A percentile compares a stretch with the other conserved stretches of the same genome.
Evolutionary conservation across 305 asterid species (phyloP).

Genomic region (Solanum hybrid): DNA sequence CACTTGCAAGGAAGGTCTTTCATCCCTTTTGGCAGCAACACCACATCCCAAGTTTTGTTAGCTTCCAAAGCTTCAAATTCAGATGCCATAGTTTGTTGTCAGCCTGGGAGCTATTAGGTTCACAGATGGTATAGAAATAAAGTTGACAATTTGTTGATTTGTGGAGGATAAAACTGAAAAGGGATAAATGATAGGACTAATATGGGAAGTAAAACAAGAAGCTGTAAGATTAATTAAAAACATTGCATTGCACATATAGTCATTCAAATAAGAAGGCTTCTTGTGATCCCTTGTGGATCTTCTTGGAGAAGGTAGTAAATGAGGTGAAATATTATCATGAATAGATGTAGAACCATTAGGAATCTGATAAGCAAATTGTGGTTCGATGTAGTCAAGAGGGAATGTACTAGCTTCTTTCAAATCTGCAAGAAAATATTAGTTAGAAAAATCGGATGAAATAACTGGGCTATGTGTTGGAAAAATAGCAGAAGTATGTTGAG

Average conservation of each 20-base stretch:
- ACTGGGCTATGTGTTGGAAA: not conserved
- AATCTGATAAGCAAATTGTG: not conserved
- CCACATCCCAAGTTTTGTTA: not conserved
- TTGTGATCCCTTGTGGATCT: not conserved
- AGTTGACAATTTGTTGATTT: not conserved
- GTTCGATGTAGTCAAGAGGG: not conserved
- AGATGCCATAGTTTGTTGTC: not conserved
- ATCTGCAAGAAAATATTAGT: not conserved
- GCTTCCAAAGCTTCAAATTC: not conserved
- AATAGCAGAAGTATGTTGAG: not conserved
- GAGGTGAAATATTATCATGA: not conserved
- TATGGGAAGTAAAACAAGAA: not conserved
- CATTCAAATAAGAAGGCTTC: not conserved
- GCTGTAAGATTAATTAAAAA: not conserved
- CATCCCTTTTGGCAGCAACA: not conserved
- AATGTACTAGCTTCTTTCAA: not conserved
- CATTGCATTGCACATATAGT: not conserved
- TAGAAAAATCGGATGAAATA: not conserved
- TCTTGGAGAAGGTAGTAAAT: not conserved
- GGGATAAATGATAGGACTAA: not conserved
- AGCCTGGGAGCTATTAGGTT: not conserved
- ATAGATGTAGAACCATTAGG: not conserved
- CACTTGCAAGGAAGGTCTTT: not conserved
- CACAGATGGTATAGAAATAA: accelerated
- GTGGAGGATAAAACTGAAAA: not conserved